Percentiles rank a stretch among this genome's conserved stretches.
phyloP scores from a whole-genome alignment of 495 filamentous ascomycete genomes.

The Polyplosphaeria fusca region DNA sequence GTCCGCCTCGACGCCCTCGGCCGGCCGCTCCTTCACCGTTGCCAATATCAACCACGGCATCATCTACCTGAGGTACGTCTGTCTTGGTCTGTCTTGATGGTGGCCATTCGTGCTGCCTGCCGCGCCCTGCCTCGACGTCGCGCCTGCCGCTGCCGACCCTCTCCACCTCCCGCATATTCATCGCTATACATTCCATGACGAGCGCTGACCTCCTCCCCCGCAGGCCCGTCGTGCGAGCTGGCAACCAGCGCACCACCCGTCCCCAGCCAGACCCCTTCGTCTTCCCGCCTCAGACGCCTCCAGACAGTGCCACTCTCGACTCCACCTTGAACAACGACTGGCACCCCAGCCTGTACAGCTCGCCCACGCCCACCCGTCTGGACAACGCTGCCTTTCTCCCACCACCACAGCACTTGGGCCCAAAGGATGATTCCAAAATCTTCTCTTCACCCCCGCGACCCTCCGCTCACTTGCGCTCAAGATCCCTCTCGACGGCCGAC shows the following conservation, averaged over 20 bases:
- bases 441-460: slow-evolving; percentile 30
- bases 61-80: slow-evolving; percentile 84
- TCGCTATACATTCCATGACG: neutral
- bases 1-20: slow-evolving; percentile 6
- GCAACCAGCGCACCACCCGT: slow-evolving; percentile 53
- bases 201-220: slow-evolving; percentile 9
- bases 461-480: slow-evolving; percentile 51
- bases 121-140: neutral
- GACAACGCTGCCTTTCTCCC: slow-evolving; percentile 7
- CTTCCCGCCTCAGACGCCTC: slow-evolving; percentile 53
- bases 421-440: slow-evolving; percentile 17
- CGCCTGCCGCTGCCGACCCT: neutral
- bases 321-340: slow-evolving; percentile 42
- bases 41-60: slow-evolving; percentile 91
- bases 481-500: slow-evolving; percentile 58
- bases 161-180: neutral
- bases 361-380: slow-evolving; percentile 20
- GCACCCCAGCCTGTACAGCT: slow-evolving; percentile 47
- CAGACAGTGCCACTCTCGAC: slow-evolving; percentile 55
- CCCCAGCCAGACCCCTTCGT: slow-evolving; percentile 54
- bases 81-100: neutral
- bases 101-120: neutral
- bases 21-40: slow-evolving; percentile 74
- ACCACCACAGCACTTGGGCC: slow-evolving; percentile 10
- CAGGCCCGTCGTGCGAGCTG: slow-evolving; percentile 60